Conservation (phyloP, 2,329 filamentous ascomycete genomes). For the Apiospora hydei region DNA sequence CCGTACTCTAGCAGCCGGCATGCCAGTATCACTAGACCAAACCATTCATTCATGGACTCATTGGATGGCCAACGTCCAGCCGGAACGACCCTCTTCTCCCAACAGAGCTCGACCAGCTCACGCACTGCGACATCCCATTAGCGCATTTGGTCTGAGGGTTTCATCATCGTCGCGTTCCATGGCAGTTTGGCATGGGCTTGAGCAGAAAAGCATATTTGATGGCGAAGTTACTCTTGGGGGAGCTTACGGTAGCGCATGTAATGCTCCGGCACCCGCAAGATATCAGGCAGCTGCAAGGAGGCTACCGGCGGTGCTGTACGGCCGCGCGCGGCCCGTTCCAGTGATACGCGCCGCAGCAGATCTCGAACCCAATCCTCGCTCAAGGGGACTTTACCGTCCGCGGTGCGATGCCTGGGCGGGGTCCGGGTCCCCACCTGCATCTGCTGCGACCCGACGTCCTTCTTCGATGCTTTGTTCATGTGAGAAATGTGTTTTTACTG, state of each 20-base stretch:
- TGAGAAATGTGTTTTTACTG: not conserved
- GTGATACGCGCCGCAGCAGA: not conserved
- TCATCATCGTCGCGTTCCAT: too few species aligned
- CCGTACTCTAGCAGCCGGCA: conserved; percentile 1
- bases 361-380: not conserved
- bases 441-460: not conserved
- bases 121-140: not conserved
- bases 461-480: not conserved
- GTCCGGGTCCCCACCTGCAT: not conserved
- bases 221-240: not conserved
- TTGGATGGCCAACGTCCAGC: not conserved
- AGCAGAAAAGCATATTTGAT: too few species aligned
- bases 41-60: not conserved
- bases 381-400: not conserved
- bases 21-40: not conserved
- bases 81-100: not conserved
- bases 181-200: too few species aligned
- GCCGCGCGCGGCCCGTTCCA: not conserved
- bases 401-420: not conserved
- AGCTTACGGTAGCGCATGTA: not conserved
- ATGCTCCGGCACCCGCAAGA: not conserved
- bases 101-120: not conserved
- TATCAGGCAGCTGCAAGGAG: not conserved
- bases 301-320: not conserved
- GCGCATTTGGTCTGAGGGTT: not conserved